These are phyloP conservation scores for Neurospora sp. DNA, from an alignment of 495 filamentous ascomycete species.

Conservation along the genomic window DNA sequence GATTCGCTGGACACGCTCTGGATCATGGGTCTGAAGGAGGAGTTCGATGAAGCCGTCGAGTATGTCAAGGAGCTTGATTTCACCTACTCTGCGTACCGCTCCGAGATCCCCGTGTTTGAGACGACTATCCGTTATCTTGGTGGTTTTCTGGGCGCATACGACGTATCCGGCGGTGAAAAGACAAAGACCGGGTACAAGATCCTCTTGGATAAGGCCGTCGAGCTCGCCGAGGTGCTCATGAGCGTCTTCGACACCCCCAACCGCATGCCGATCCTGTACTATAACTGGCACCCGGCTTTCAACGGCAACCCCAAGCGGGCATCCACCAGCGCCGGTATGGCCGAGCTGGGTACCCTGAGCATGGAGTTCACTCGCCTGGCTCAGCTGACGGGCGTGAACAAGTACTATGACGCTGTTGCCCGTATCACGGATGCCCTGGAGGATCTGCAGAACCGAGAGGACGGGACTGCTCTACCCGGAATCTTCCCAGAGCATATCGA, in stretches of 20 bases:
- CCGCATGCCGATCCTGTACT: constrained; percentile 83
- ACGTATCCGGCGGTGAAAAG: constrained; percentile 53
- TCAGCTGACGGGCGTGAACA: constrained; percentile 76
- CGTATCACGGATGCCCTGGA: constrained; percentile 84
- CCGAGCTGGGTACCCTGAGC: constrained; percentile 83
- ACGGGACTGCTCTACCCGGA: constrained; percentile 62
- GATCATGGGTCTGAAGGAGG: constrained; percentile 87
- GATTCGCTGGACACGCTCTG: constrained; percentile 90
- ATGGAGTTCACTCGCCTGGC: constrained; percentile 92
- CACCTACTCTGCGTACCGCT: constrained; percentile 52
- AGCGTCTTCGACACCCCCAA: constrained; percentile 95
- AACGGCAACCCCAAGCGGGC: constrained; percentile 58
- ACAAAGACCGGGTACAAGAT: constrained; percentile 36
- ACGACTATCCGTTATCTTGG: constrained; percentile 83
- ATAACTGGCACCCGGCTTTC: constrained; percentile 66
- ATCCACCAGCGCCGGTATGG: constrained; percentile 51
- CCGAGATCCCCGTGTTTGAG: constrained; percentile 71
- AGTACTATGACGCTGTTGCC: constrained; percentile 92
- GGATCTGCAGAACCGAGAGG: constrained; percentile 51
- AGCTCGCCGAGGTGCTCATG: constrained; percentile 83
- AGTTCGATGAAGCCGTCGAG: constrained; percentile 79
- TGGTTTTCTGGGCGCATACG: constrained; percentile 73
- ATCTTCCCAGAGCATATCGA: constrained; percentile 79
- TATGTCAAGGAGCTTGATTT: constrained; percentile 80
- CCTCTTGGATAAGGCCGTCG: constrained; percentile 76